A percentile compares a stretch with the other conserved stretches of the same genome.
phyloP scores from a whole-genome alignment of 2,329 filamentous ascomycete species.

The Nothophoma quercina region DNA sequence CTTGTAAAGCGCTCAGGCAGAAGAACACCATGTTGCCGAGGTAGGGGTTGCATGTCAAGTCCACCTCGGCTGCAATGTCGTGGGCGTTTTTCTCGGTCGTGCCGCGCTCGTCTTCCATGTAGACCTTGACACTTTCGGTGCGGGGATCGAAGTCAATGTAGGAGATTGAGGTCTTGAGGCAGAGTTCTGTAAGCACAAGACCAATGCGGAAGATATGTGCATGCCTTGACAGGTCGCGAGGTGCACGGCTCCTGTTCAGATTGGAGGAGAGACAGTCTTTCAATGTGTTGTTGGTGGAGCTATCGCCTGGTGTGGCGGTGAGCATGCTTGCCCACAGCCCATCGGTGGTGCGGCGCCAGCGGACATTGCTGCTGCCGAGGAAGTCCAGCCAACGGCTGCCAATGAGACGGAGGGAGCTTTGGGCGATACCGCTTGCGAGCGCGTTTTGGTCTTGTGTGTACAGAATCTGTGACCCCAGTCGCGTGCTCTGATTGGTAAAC shows the following conservation, averaged over 20 bases:
- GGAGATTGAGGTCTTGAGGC: conserved; percentile 27
- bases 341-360: conserved; percentile 25
- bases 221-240: conserved; percentile 27
- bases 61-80: conserved; percentile 34
- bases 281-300: conserved; percentile 24
- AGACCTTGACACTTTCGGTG: conserved; percentile 22
- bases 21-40: conserved; percentile 35
- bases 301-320: conserved; percentile 23
- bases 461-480: conserved; percentile 30
- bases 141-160: conserved; percentile 24
- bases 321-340: conserved; percentile 35
- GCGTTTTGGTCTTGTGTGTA: conserved; percentile 37
- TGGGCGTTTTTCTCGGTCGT: conserved; percentile 25
- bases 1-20: conserved; percentile 24
- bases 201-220: conserved; percentile 39
- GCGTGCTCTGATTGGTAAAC: conserved; percentile 20
- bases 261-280: conserved; percentile 21
- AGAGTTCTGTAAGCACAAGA: conserved; percentile 34
- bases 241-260: conserved; percentile 7
- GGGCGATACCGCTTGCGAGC: conserved; percentile 32
- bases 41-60: conserved; percentile 25
- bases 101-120: conserved; percentile 21
- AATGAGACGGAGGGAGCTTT: conserved; percentile 32
- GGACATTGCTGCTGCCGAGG: conserved; percentile 33
- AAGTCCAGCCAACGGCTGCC: conserved; percentile 35